These are phyloP conservation scores for Wickerhamiella sergipiensis DNA, from an alignment of 805 yeast species.

Conservation along the genomic window DNA sequence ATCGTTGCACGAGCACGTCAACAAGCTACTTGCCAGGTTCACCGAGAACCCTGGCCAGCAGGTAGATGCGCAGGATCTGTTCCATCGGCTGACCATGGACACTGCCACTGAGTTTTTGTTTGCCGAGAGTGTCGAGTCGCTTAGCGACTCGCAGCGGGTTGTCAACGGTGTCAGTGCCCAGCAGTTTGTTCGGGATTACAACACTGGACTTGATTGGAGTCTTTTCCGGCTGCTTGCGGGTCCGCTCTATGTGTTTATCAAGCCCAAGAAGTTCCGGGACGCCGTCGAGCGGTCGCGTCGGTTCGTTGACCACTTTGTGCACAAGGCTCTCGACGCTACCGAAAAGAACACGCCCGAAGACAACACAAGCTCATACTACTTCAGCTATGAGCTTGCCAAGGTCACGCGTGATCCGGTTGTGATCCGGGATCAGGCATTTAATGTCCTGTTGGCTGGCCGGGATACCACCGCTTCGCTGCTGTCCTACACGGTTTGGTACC, in stretches of 20 bases:
- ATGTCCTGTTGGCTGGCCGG: conserved; percentile 36
- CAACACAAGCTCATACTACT: conserved; percentile 20
- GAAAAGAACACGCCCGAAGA: conserved; percentile 13
- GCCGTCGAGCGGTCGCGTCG: conserved; percentile 22
- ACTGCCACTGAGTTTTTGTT: conserved; percentile 21
- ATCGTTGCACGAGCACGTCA: conserved; percentile 19
- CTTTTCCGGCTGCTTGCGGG: conserved; percentile 2
- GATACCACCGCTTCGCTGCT: conserved; percentile 38
- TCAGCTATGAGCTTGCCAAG: conserved; percentile 33
- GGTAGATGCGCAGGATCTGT: conserved; percentile 13
- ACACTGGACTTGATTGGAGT: conserved; percentile 1
- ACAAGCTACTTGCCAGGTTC: conserved; percentile 10
- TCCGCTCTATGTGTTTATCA: conserved; percentile 11
- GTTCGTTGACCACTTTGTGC: conserved; percentile 29
- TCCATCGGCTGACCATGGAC: conserved; percentile 19
- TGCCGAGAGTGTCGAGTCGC: conserved; percentile 14
- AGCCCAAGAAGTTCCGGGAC: conserved; percentile 21
- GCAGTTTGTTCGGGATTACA: conserved; percentile 18
- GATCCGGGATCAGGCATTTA: conserved; percentile 34
- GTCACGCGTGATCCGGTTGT: conserved; percentile 32
- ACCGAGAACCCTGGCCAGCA: conserved; percentile 1
- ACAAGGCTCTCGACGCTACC: conserved; percentile 23
- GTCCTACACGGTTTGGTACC: conserved; percentile 30
- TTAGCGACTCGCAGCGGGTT: conserved; percentile 6
- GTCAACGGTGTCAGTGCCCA: conserved; percentile 14